These are phyloP conservation scores for Aspergillus eucalypticola DNA, from an alignment of 2,329 filamentous ascomycete species.

Conservation along the genomic window DNA sequence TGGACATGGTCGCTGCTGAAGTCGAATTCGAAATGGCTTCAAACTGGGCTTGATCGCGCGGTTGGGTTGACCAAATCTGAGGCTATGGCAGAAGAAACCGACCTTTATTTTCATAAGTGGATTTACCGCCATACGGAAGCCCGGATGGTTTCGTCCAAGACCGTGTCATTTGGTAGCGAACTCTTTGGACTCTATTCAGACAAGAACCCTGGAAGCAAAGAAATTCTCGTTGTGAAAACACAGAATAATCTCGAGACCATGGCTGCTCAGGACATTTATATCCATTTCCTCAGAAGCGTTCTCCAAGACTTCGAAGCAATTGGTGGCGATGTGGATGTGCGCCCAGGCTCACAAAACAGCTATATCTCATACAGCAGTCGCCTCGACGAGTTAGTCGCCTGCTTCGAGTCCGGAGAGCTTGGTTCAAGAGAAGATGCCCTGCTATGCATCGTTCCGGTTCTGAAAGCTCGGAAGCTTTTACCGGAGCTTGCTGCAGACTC, in stretches of 20 bases:
- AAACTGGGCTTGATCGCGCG: conserved; percentile 21
- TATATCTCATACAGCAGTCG: conserved; percentile 22
- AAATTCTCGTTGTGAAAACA: conserved; percentile 27
- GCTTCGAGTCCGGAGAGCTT: conserved; percentile 26
- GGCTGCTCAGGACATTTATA: conserved; percentile 38
- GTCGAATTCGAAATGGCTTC: conserved; percentile 18
- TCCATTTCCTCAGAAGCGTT: conserved; percentile 28
- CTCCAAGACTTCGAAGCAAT: conserved; percentile 14
- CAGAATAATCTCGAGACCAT: conserved; percentile 27
- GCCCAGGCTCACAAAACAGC: conserved; percentile 13
- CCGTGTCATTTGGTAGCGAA: conserved; percentile 18
- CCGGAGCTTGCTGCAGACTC: conserved; percentile 27
- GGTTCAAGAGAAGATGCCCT: conserved; percentile 35
- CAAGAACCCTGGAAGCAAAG: conserved; percentile 5
- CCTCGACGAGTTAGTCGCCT: conserved; percentile 27
- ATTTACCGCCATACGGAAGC: conserved; percentile 30
- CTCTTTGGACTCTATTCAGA: conserved; percentile 25
- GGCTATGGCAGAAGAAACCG: conserved; percentile 23
- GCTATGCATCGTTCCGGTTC: conserved; percentile 32
- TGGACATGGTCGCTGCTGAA: conserved; percentile 35
- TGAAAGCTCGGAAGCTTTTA: conserved; percentile 20
- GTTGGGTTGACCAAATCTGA: conserved; percentile 25
- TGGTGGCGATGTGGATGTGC: conserved; percentile 21
- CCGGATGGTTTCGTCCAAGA: conserved; percentile 20
- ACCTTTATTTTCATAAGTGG: conserved; percentile 35